These are phyloP conservation scores for Globisporangium solare DNA, from an alignment of 352 stramenopile species.

Conservation along the genomic window DNA sequence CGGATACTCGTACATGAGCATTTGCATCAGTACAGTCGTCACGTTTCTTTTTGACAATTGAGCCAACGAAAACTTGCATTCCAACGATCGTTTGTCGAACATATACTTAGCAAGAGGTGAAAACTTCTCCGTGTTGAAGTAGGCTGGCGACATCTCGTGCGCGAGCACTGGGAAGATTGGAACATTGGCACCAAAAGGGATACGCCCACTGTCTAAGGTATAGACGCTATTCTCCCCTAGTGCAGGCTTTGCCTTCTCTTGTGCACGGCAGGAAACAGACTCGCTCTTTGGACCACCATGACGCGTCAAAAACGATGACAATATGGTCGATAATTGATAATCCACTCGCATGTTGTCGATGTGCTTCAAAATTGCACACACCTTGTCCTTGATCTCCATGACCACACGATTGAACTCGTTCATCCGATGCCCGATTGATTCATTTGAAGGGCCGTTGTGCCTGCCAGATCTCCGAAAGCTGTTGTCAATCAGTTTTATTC, in stretches of 20 bases:
- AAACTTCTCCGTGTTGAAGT: slow-evolving; percentile 28
- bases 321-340: slow-evolving; percentile 55
- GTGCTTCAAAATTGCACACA: slow-evolving; percentile 54
- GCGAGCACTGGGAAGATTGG: slow-evolving; percentile 6
- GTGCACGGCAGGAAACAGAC: not conserved
- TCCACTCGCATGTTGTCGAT: slow-evolving; percentile 60
- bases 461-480: not conserved
- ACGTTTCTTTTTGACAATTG: slow-evolving; percentile 34
- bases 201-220: slow-evolving; percentile 9
- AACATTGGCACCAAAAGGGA: slow-evolving; percentile 8
- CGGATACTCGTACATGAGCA: slow-evolving; percentile 79
- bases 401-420: slow-evolving; percentile 43
- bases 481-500: not conserved
- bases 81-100: slow-evolving; percentile 38
- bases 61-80: slow-evolving; percentile 58
- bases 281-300: slow-evolving; percentile 14
- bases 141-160: slow-evolving; percentile 16
- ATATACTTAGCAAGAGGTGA: slow-evolving; percentile 45
- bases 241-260: slow-evolving; percentile 3
- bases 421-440: slow-evolving; percentile 26
- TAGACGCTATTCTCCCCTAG: slow-evolving; percentile 4
- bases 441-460: not conserved
- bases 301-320: slow-evolving; percentile 37
- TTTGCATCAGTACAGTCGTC: slow-evolving; percentile 65
- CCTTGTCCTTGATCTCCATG: slow-evolving; percentile 75